Conservation (phyloP, 2,329 filamentous ascomycete genomes). For the Cryphonectria nitschkei region DNA sequence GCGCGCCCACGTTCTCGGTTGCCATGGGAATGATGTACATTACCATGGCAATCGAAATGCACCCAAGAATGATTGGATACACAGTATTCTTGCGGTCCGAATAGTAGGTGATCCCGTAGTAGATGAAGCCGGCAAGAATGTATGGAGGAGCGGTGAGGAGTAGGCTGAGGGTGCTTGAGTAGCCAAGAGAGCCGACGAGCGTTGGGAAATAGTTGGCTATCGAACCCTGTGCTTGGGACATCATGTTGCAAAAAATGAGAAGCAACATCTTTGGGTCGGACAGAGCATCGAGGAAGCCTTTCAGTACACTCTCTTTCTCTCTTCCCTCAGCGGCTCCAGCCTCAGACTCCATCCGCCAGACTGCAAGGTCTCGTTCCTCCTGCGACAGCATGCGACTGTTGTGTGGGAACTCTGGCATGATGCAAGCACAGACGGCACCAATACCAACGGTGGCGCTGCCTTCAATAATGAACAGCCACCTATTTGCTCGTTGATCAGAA, state of each 20-base stretch:
- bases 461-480: slow-evolving; percentile 53
- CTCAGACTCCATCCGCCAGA: slow-evolving; percentile 41
- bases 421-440: slow-evolving; percentile 37
- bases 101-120: slow-evolving; percentile 41
- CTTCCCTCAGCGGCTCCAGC: slow-evolving; percentile 44
- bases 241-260: slow-evolving; percentile 44
- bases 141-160: slow-evolving; percentile 53
- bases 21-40: slow-evolving; percentile 45
- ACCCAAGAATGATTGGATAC: slow-evolving; percentile 41
- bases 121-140: slow-evolving; percentile 42
- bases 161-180: slow-evolving; percentile 44
- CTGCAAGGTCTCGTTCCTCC: slow-evolving; percentile 37
- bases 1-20: slow-evolving; percentile 42
- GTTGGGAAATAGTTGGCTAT: slow-evolving; percentile 39
- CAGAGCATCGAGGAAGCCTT: slow-evolving; percentile 37
- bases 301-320: slow-evolving; percentile 38
- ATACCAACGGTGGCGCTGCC: slow-evolving; percentile 48
- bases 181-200: slow-evolving; percentile 40
- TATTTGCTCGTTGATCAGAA: not conserved
- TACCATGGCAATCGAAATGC: slow-evolving; percentile 39
- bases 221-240: slow-evolving; percentile 43
- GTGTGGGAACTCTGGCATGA: slow-evolving; percentile 46
- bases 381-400: slow-evolving; percentile 41
- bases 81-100: slow-evolving; percentile 43
- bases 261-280: slow-evolving; percentile 43